phyloP scores from a whole-genome alignment of 176 grass and related monocot species.

The Musa acuminata region DNA sequence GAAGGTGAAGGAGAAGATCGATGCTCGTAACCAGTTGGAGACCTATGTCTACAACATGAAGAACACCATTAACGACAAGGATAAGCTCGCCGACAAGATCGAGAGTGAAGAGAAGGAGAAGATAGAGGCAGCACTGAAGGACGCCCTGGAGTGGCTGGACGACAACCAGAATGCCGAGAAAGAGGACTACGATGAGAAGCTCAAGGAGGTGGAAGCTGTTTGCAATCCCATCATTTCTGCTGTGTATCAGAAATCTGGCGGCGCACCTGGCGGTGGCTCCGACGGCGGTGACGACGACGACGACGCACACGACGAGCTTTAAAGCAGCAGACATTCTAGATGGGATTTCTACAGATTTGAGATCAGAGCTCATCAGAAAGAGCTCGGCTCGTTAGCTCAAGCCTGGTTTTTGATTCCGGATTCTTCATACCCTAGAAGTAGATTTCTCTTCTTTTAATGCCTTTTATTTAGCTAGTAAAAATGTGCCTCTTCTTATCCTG shows the following conservation, averaged over 20 bases:
- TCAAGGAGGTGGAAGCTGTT: conserved; percentile 45
- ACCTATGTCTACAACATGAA: conserved; percentile 57
- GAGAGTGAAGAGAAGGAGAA: conserved; percentile 53
- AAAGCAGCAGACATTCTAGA: not conserved
- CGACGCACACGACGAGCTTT: conserved; percentile 34
- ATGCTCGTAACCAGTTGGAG: conserved; percentile 42
- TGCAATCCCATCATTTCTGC: conserved; percentile 42
- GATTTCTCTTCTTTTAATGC: too few relatives aligned
- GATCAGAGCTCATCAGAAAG: too few relatives aligned
- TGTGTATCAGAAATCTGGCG: conserved; percentile 46
- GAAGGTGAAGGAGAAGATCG: conserved; percentile 40
- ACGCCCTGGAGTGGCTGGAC: conserved; percentile 44
- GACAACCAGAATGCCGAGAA: conserved; percentile 50
- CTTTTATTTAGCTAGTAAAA: too few relatives aligned
- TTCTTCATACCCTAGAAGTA: too few relatives aligned
- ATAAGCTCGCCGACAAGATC: conserved; percentile 41
- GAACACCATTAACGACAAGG: conserved; percentile 40
- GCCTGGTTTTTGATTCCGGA: too few relatives aligned
- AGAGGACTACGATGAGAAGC: conserved; percentile 54
- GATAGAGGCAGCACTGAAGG: conserved; percentile 39
- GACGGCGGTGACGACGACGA: conserved; percentile 26
- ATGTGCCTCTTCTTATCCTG: too few relatives aligned
- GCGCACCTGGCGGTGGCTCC: conserved; percentile 25
- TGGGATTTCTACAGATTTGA: not conserved
- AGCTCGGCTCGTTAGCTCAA: too few relatives aligned